These are phyloP conservation scores for Leishmania braziliensis DNA, from an alignment of 208 protist species.

Conservation along the genomic window DNA sequence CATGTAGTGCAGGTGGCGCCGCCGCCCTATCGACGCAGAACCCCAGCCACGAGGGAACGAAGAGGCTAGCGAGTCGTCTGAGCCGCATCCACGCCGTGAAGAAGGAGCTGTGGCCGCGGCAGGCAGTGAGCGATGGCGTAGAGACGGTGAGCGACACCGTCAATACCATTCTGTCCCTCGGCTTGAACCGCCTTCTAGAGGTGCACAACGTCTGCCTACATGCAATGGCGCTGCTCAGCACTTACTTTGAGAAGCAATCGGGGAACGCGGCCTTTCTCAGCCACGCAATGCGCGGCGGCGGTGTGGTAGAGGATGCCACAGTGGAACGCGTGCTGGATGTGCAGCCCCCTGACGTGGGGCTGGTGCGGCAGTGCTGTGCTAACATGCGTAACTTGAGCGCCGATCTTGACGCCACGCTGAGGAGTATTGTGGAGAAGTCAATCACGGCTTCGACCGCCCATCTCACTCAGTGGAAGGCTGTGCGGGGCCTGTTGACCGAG, in stretches of 20 bases:
- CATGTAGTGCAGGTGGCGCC: background rate
- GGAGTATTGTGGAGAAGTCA: background rate
- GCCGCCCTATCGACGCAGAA: background rate
- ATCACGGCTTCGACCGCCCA: background rate
- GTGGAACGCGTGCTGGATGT: constrained; percentile 45
- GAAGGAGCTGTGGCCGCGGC: background rate
- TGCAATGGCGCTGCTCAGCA: constrained; percentile 38
- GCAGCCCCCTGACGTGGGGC: constrained; percentile 19
- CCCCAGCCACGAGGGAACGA: background rate
- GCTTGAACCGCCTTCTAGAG: constrained; percentile 29
- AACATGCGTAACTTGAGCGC: background rate
- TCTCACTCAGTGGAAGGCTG: constrained; percentile 12
- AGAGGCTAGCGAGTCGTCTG: background rate
- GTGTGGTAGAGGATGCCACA: constrained; percentile 31
- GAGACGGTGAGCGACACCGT: background rate
- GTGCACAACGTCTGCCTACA: constrained; percentile 40
- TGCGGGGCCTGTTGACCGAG: constrained; percentile 13
- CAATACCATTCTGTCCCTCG: constrained; percentile 13
- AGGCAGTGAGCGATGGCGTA: background rate
- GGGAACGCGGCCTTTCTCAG: constrained; percentile 32
- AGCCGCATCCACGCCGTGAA: constrained; percentile 11
- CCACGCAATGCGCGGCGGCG: constrained; percentile 27
- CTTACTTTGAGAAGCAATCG: constrained; percentile 33
- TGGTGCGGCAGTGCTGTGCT: constrained; percentile 4
- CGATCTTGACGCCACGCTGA: background rate